Base-by-base conservation (phyloP, 2,329 filamentous ascomycete species). In the Exserohilum rostratum region DNA sequence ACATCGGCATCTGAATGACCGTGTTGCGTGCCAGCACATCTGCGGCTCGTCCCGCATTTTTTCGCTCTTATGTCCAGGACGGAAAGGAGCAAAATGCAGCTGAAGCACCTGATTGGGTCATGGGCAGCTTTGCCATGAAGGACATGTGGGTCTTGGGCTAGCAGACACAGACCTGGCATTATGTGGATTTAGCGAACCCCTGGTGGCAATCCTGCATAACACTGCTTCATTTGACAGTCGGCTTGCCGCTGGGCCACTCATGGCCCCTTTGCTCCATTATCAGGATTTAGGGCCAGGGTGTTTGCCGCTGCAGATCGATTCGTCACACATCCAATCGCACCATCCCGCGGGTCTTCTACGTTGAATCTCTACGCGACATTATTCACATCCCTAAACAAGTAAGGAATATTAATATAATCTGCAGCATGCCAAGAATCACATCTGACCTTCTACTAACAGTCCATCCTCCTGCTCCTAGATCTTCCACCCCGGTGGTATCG, bases 321-420 rank as follows among this genome's bases (percentile, higher is more conserved):
- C 27, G 48, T 43, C 54, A 56, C 51, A 44, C 50, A 47, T 46
- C 57, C 59, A 61, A 65, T 66, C 56, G 46, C 57, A 49, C 48
- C 38, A 37, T 46, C 50, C 44, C 34, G 45, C 30, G 22, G 57
- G 42, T 52, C 51, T 58, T 58, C 49, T 53, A 62, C 43, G 44
- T 56, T 60, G 52, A 63, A 46, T 48, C 44, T 55, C 52, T 51
- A 50, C 49, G 44, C 53, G 47, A 55, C 44, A 34, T 58, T 65
- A 57, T 58, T 48, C 61, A 68, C 60, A 70, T 68, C 64, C 68
- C 67, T 69, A 70, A 65, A 61, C 50, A 50, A 67, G 69, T 70
- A 72, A 72, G 68, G 57, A 58, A 13, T 29, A 46, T 61, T 64
- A 70, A 70, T 70, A 61, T 71, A 50, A 55, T 53, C 40, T 61